Evolutionary conservation across 768 basidiomycete species (phyloP).

Genomic region (Inosperma sp.): DNA sequence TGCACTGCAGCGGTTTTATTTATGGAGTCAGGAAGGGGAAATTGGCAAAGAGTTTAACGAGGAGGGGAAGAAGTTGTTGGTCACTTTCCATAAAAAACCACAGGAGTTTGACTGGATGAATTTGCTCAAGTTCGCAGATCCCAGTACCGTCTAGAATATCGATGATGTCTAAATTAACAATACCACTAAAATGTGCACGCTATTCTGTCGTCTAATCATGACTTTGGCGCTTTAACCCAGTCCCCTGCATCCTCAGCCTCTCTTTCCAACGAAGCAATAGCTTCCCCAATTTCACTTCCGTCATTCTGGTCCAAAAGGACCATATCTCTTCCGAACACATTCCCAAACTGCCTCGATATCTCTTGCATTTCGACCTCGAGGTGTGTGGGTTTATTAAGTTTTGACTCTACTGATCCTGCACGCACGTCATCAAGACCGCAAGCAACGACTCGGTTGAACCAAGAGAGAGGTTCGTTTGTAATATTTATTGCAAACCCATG

Average conservation of each 20-base stretch:
- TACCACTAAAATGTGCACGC: not conserved
- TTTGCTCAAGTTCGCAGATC: conserved; percentile 52
- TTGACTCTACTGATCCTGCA: conserved; percentile 62
- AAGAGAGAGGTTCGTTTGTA: conserved; percentile 69
- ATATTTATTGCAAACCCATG: conserved; percentile 96
- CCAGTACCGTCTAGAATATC: conserved; percentile 20
- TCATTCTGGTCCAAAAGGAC: conserved; percentile 37
- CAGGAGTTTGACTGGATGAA: conserved; percentile 80
- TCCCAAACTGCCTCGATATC: conserved; percentile 46
- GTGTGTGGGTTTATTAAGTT: conserved; percentile 33
- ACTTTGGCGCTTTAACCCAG: conserved; percentile 34
- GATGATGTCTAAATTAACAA: not conserved
- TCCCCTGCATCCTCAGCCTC: conserved; percentile 39
- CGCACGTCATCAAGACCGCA: conserved; percentile 85
- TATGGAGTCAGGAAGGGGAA: conserved; percentile 45
- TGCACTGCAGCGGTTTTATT: conserved; percentile 81
- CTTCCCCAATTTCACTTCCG: conserved; percentile 45
- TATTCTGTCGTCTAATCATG: not conserved
- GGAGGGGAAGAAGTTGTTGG: conserved; percentile 51
- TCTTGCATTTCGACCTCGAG: conserved; percentile 51
- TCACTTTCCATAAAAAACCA: conserved; percentile 73
- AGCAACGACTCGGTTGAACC: conserved; percentile 88
- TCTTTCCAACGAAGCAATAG: conserved; percentile 44
- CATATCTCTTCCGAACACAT: conserved; percentile 46
- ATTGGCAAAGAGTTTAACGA: conserved; percentile 21